Percentiles rank a stretch among this genome's conserved stretches.
Evolutionary conservation across 1,284 basidiomycete species (phyloP).

Genomic region (Ceratobasidium sp.): DNA sequence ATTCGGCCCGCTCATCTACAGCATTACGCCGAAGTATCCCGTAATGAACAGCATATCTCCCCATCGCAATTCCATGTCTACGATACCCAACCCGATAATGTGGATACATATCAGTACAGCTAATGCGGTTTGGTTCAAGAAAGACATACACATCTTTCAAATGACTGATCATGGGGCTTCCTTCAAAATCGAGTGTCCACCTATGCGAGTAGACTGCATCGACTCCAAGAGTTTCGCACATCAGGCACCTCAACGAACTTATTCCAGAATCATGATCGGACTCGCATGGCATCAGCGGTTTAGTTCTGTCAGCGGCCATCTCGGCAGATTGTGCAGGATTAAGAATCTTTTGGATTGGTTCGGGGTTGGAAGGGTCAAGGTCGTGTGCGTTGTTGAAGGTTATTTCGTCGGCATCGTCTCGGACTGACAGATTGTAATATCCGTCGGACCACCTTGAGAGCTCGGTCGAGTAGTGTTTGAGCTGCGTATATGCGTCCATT

Average conservation of each 20-base stretch:
- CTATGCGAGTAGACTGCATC: neutral
- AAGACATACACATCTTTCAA: conserved; percentile 6
- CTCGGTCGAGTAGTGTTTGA: conserved; percentile 9
- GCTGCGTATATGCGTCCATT: conserved; percentile 16
- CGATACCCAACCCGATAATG: no score
- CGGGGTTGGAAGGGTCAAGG: neutral
- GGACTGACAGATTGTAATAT: neutral
- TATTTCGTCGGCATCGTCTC: neutral
- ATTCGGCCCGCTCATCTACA: no score
- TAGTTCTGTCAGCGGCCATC: neutral
- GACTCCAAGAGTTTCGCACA: neutral
- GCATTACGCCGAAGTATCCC: no score
- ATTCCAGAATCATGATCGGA: no score
- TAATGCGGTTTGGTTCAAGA: neutral
- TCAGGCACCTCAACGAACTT: no score
- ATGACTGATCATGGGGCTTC: neutral
- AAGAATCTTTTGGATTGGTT: neutral
- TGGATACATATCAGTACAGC: no score
- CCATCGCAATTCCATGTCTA: no score
- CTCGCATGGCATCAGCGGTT: neutral
- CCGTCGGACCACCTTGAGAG: neutral
- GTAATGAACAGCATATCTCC: no score
- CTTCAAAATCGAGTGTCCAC: neutral
- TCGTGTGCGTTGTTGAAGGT: conserved; percentile 17
- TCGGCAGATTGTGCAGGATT: neutral